Conservation (phyloP, 768 basidiomycete genomes). For the Auriscalpium vulgare region DNA sequence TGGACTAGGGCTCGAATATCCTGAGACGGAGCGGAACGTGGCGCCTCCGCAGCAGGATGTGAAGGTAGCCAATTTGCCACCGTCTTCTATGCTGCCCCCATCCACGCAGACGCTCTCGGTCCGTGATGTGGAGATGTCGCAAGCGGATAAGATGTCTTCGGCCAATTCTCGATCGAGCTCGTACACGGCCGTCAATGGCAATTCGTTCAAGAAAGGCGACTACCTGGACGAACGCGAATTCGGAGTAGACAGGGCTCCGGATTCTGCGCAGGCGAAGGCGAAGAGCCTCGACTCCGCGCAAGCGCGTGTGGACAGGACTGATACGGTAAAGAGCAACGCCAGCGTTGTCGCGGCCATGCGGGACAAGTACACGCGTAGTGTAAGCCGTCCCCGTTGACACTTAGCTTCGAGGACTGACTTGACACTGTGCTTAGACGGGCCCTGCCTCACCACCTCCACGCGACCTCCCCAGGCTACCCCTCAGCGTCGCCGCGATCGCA, state of each 20-base stretch:
- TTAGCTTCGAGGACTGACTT: background rate
- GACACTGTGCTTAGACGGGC: constrained; percentile 31
- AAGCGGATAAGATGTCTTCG: background rate
- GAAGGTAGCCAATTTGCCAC: no score
- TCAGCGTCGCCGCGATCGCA: constrained; percentile 58
- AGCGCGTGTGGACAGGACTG: constrained; percentile 36
- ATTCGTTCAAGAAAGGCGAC: constrained; percentile 11
- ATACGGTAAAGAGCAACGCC: constrained; percentile 44
- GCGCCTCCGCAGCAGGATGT: no score
- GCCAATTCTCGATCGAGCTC: constrained; percentile 4
- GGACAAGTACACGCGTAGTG: constrained; percentile 49
- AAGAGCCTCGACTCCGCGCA: constrained; percentile 7
- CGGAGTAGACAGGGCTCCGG: constrained; percentile 17
- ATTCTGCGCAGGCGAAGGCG: constrained; percentile 17
- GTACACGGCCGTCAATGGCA: constrained; percentile 4
- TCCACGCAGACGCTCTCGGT: background rate
- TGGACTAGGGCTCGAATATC: no score
- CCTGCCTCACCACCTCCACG: constrained; percentile 46
- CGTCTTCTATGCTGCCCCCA: no score
- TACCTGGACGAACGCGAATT: constrained; percentile 20
- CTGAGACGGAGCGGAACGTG: no score
- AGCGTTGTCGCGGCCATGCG: constrained; percentile 66
- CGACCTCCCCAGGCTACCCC: constrained; percentile 55
- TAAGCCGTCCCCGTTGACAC: constrained; percentile 26
- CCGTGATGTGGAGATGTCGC: background rate